Evolutionary conservation across 371 early-diverging fungal species (phyloP), one percentile per base, ranked within the genome.

Genomic region (Mucor irregularis): DNA sequence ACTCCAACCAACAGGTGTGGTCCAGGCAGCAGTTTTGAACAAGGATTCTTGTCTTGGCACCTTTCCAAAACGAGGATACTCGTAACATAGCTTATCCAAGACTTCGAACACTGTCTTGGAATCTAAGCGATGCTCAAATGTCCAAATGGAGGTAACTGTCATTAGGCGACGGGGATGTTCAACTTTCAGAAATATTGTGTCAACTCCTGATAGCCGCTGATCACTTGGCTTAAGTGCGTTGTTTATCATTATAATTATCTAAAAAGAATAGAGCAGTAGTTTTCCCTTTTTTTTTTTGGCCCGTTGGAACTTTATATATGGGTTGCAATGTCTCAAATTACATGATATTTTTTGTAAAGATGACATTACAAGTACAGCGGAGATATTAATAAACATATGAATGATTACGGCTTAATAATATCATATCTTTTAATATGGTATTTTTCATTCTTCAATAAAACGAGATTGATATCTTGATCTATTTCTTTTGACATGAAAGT

Each of bases 101-200:
- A 53, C 38, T 33, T 58, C 19, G 9, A 59, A 45, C 2, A 71
- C 55, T 3, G 29, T 22, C 5, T 55, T 38, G 10, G 47, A 38
- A 42, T 62, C 61, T 3, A 71, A 37, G 2, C 49, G 50, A 22
- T 51, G 39, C 9, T 59, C 57, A 45, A 75, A 71, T 10, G 52
- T 59, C 75, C 75, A 75, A 19, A 71, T 28, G 17, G 62, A 56
- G 5, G 58, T 59, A 17, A 74, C 65, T 0, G 67, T 62, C 75
- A 71, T 75, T 10, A 66, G 37, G 2, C 65, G 54, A 22, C 62
- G 49, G n/a, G 74, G 64, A 16, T 62, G 52, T 22, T 74, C 74
- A 7, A 61, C 30, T 26, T 66, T 66, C 8, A 68, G 49, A 29
- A 53, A 74, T 2, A 74, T 21, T 16, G 65, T 68, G 55, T 74